Percentiles rank a stretch among this genome's conserved stretches.
phyloP scores from a whole-genome alignment of 2,329 filamentous ascomycete species.

The Ilyonectria mors-panacis region DNA sequence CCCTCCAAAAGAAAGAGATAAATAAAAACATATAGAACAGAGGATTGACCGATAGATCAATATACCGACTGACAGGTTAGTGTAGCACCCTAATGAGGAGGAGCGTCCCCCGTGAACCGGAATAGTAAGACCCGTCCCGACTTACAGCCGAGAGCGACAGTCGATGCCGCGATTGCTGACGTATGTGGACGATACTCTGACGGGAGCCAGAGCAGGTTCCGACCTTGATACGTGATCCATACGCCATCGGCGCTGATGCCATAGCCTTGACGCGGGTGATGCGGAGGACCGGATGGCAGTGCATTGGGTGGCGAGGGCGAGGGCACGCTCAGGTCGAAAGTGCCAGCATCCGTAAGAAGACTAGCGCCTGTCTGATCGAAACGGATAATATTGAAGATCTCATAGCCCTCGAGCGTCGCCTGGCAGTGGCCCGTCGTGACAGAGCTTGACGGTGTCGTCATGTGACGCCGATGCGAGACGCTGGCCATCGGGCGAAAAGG shows the following conservation, averaged over 20 bases:
- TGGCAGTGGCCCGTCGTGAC: no score
- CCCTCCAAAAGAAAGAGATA: no score
- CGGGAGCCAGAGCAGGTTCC: no score
- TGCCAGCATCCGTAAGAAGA: background rate
- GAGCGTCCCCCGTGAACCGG: background rate
- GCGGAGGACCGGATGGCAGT: no score
- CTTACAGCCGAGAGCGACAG: background rate
- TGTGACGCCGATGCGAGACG: no score
- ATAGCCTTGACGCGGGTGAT: no score
- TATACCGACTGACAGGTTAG: no score
- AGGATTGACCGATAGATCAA: no score
- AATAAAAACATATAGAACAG: no score
- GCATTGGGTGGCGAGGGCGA: background rate
- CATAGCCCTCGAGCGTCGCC: no score
- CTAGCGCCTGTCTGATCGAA: background rate
- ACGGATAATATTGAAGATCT: background rate
- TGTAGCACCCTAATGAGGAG: background rate
- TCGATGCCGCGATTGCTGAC: background rate
- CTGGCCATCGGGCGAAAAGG: background rate
- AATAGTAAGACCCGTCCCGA: slow-evolving; percentile 11
- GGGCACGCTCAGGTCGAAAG: background rate
- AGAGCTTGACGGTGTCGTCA: no score
- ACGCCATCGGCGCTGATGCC: background rate
- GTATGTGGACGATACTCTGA: background rate
- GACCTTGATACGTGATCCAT: background rate